Evolutionary conservation across 2,329 filamentous ascomycete genomes (phyloP).

Genomic region (Fusarium poae): DNA sequence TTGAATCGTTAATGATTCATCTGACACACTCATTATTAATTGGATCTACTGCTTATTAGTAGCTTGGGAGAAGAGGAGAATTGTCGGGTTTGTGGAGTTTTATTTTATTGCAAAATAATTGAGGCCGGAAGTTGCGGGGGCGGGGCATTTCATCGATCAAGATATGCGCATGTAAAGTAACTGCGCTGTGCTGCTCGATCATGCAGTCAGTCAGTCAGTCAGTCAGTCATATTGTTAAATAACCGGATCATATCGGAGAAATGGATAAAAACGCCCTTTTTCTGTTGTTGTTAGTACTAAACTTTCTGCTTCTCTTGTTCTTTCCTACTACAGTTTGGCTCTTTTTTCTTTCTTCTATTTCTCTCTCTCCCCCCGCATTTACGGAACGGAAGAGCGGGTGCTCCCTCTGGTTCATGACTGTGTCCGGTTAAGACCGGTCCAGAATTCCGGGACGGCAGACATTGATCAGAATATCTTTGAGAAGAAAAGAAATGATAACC

Average conservation of each 20-base stretch:
- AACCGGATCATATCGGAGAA: constrained; percentile 37
- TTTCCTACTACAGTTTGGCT: neutral
- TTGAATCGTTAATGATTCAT: neutral
- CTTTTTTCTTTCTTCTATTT: constrained; percentile 14
- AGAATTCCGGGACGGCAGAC: neutral
- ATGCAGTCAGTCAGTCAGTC: constrained; percentile 32
- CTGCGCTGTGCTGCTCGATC: constrained; percentile 23
- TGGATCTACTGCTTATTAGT: neutral
- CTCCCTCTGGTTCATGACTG: constrained; percentile 20
- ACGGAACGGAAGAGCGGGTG: constrained; percentile 37
- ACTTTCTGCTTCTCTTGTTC: neutral
- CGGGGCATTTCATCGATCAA: constrained; percentile 31
- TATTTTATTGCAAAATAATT: constrained; percentile 3
- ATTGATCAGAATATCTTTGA: neutral
- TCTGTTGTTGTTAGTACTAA: neutral
- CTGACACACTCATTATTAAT: neutral
- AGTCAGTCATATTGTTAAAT: constrained; percentile 5
- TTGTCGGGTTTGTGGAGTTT: constrained; percentile 37
- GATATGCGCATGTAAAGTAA: constrained; percentile 15
- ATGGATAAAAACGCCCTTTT: constrained; percentile 3
- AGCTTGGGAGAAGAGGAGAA: constrained; percentile 12
- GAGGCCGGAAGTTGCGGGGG: constrained; percentile 38
- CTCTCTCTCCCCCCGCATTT: constrained; percentile 36
- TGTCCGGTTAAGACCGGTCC: constrained; percentile 25
- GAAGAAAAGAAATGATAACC: neutral